These are phyloP conservation scores for Violaceomyces palustris DNA, from an alignment of 1,284 basidiomycete species.

Conservation along the genomic window DNA sequence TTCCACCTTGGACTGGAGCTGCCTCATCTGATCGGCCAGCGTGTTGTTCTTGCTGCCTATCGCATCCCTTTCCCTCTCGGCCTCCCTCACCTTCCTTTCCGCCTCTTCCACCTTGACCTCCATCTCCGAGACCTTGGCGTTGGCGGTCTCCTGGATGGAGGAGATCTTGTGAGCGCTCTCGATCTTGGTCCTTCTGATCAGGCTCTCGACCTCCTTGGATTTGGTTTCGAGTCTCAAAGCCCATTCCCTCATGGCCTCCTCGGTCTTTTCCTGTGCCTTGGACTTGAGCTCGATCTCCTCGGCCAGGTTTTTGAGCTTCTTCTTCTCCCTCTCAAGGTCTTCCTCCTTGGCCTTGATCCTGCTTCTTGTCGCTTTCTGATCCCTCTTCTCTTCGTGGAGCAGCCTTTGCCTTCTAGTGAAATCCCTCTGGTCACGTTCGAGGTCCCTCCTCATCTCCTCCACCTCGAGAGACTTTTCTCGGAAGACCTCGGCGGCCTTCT, in stretches of 20 bases:
- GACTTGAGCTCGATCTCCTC: neutral
- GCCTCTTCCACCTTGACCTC: neutral
- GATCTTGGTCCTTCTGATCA: too few species aligned
- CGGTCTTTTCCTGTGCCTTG: neutral
- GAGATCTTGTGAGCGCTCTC: neutral
- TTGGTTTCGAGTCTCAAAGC: too few species aligned
- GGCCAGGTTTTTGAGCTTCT: neutral
- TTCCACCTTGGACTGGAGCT: neutral
- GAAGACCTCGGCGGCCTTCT: too few species aligned
- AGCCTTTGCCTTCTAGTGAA: too few species aligned
- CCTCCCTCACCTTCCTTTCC: neutral
- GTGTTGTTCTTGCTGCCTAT: neutral
- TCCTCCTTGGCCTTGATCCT: neutral
- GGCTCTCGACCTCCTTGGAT: too few species aligned
- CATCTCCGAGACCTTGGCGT: neutral
- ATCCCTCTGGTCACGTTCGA: too few species aligned
- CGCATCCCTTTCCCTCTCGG: neutral
- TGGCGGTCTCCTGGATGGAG: neutral
- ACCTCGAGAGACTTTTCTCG: too few species aligned
- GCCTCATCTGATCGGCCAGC: conserved; percentile 3
- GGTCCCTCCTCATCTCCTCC: too few species aligned
- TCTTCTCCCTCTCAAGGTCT: neutral
- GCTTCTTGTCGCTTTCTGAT: neutral
- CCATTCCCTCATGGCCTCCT: too few species aligned
- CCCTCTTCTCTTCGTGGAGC: too few species aligned